Evolutionary conservation across 768 basidiomycete genomes (phyloP), one percentile per base, ranked within the genome.

Genomic region (Collybiopsis confluens): DNA sequence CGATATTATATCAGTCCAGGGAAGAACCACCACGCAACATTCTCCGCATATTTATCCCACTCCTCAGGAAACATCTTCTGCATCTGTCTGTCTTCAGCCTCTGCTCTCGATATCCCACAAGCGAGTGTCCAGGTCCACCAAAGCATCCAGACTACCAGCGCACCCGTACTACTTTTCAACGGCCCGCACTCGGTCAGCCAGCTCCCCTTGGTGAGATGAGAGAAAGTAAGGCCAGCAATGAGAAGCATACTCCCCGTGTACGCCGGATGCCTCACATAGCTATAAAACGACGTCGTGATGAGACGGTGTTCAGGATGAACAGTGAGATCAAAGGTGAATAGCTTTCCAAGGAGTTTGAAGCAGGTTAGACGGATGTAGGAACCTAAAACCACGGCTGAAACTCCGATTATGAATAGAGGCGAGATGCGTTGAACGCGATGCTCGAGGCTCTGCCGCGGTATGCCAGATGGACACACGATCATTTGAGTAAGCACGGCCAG

Each of bases 311-410:
- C 63, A 2, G 79, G 78, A 54, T 76, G 78, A 37, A 83, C 64
- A 40, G 80, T 80, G 40, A 83, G 72, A 59, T 82, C 80, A 61
- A 82, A 83, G 0, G 81, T 82, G 68, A 83, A 83, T 51, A 81
- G 64, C 2, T 70, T 61, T 1, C 80, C 81, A 21, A 83, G 77
- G 21, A 76, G 70, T 52, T 65, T 68, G 74, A 79, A 83, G 60
- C 81, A 82, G 58, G 70, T 74, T 16, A 80, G 60, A 40, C 81
- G 79, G 58, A 81, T 73, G 63, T 73, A 69, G 54, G 73, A 66
- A 1, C 80, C 80, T 1, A 73, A 58, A 4, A 73, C 59, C 53
- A 74, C 73, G 21, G 73, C 66, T 37, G 76, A 44, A 40, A 77
- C 70, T 4, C 81, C 81, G 10, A 70, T 58, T 40, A 77, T 38